phyloP scores from a whole-genome alignment of 2,329 filamentous ascomycete genomes.

The Ophiocordyceps robertsii region DNA sequence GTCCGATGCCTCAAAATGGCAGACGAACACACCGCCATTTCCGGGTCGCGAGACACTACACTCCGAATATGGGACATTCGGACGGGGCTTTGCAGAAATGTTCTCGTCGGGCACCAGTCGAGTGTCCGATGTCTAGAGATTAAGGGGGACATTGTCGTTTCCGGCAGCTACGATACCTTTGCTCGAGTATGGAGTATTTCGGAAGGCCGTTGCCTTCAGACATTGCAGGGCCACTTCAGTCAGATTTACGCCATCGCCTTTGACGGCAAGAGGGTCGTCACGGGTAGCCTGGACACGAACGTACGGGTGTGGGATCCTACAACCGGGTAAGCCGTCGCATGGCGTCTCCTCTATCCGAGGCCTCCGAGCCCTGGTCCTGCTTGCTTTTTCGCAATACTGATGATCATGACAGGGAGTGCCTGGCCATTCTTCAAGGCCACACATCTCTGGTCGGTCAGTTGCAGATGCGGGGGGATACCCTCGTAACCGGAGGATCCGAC shows the following conservation, averaged over 20 bases:
- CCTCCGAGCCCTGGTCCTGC: too few relatives aligned
- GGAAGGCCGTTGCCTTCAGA: constrained; percentile 82
- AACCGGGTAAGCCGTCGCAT: constrained; percentile 49
- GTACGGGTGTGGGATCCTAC: constrained; percentile 92
- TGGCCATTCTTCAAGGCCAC: constrained; percentile 89
- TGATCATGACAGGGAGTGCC: constrained; percentile 47
- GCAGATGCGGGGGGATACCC: constrained; percentile 86
- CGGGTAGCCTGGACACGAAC: constrained; percentile 90
- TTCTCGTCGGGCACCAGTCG: constrained; percentile 87
- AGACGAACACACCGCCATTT: constrained; percentile 85
- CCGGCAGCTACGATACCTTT: constrained; percentile 93
- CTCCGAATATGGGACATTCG: constrained; percentile 89
- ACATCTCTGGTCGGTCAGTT: constrained; percentile 93
- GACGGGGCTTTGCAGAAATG: constrained; percentile 77
- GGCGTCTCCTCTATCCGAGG: background rate
- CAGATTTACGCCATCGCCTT: constrained; percentile 99
- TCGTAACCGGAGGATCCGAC: constrained; percentile 93
- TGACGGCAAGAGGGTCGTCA: constrained; percentile 85
- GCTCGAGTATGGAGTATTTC: constrained; percentile 97
- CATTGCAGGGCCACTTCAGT: constrained; percentile 87
- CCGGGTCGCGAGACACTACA: constrained; percentile 88
- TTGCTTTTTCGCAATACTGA: constrained; percentile 4
- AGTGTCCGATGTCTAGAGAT: constrained; percentile 93
- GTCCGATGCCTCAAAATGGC: constrained; percentile 98
- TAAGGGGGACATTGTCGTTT: constrained; percentile 93